Base-by-base conservation (phyloP, 2,329 filamentous ascomycete genomes). In the Trichophyton equinum region DNA sequence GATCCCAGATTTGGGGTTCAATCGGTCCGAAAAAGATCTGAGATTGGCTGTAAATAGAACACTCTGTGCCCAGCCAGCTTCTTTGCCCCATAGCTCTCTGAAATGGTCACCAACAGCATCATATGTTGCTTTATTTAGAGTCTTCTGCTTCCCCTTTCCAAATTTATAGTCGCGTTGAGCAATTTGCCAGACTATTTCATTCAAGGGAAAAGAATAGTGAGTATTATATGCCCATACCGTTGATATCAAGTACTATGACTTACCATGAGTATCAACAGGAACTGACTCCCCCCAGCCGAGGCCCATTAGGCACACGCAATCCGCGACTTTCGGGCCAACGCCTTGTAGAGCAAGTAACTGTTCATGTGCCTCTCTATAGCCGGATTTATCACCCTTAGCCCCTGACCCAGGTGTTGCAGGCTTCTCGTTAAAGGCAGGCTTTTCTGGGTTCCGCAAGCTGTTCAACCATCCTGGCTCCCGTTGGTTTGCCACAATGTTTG, bases 31-130 rank as follows among this genome's bases (percentile, higher is more conserved):
- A 69, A 97, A 97, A 0, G 89, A 83, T 69, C 84, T 88, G 61
- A 99, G 74, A 70, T 99, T 91, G 0, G 94, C 95, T 0, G 94
- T 95, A 70, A 99, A 99, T 11, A 99, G 79, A 7, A 99, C 94
- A 2, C 89, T 95, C 75, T 99, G 94, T 8, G 95, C 94, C 95
- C 95, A 99, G 0, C 94, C 94, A 1, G 94, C 94, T 68, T 97
- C 89, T 62, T 87, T 83, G 0, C 94, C 94, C 94, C 95, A 99
- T 0, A 97, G 79, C 42, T 80, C 80, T 60, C 94, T 83, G 68
- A 99, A 99, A 68, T 95, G 88, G 64, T 95, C 88, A 0, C 88
- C 94, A 13, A 99, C 85, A 0, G 90, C 89, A 70, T 94, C 86
- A 69, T 99, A 97, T 64, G 89, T 91, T 46, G 81, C 82, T 70